A percentile compares a stretch with the other conserved stretches of the same genome.
Conservation (phyloP, 495 filamentous ascomycete species). For the Opeltia flavorubescens region DNA sequence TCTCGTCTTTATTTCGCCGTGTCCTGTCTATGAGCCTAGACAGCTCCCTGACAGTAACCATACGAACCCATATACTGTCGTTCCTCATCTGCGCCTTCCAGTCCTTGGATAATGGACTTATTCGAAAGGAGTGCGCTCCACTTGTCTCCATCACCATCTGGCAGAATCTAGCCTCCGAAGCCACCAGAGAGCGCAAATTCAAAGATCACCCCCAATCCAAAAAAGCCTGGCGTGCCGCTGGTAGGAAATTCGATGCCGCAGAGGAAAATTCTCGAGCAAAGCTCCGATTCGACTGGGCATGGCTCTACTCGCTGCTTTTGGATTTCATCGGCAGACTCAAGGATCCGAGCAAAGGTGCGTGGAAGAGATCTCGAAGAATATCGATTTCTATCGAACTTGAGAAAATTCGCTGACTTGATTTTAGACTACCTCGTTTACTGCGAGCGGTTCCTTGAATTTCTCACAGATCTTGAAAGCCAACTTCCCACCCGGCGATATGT, state of each 20-base stretch:
- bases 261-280: constrained; percentile 67
- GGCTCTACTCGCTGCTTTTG: constrained; percentile 77
- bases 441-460: constrained; percentile 81
- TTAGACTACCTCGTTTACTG: constrained; percentile 67
- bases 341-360: constrained; percentile 27
- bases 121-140: constrained; percentile 90
- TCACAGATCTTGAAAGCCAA: constrained; percentile 85
- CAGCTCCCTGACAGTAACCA: constrained; percentile 47
- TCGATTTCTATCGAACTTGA: neutral
- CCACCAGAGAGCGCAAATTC: constrained; percentile 51
- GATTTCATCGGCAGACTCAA: constrained; percentile 71
- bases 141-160: constrained; percentile 90
- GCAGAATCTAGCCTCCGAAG: constrained; percentile 73
- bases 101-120: constrained; percentile 76
- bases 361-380: neutral
- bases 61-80: constrained; percentile 66
- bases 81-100: constrained; percentile 89
- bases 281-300: constrained; percentile 81
- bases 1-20: constrained; percentile 82
- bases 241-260: constrained; percentile 74
- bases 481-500: constrained; percentile 88
- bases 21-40: constrained; percentile 83
- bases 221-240: constrained; percentile 83
- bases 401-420: neutral
- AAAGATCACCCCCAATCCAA: constrained; percentile 53